These are phyloP conservation scores for Babesia sp. DNA, from an alignment of 169 alveolate species.

Conservation along the genomic window DNA sequence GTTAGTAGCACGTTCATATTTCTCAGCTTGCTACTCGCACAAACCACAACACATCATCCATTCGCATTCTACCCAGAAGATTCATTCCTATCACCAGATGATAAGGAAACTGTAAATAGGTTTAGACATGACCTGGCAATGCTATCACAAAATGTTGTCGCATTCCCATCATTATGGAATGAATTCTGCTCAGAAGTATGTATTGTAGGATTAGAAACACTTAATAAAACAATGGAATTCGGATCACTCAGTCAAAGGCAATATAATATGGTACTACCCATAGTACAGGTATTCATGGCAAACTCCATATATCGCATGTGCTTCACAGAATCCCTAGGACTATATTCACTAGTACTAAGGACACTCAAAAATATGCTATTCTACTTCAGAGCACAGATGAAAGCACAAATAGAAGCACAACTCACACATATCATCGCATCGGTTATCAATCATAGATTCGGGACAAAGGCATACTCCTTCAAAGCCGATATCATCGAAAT, in stretches of 20 bases:
- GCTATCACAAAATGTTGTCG: constrained; percentile 20
- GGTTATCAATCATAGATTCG: constrained; percentile 11
- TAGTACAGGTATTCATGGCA: constrained; percentile 47
- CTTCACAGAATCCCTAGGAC: constrained; percentile 58
- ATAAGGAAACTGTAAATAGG: constrained; percentile 43
- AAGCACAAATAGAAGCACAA: constrained; percentile 56
- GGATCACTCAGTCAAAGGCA: constrained; percentile 34
- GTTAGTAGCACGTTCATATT: constrained; percentile 39
- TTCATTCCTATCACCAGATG: constrained; percentile 47
- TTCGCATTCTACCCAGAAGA: constrained; percentile 52
- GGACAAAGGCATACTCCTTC: constrained; percentile 11
- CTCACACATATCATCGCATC: constrained; percentile 48
- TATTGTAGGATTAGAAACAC: constrained; percentile 33
- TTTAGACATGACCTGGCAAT: constrained; percentile 42
- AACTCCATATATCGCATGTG: constrained; percentile 60
- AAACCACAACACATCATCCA: background rate
- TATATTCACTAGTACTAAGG: constrained; percentile 62
- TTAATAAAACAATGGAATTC: constrained; percentile 39
- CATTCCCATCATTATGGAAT: constrained; percentile 26
- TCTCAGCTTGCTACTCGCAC: constrained; percentile 35
- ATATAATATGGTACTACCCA: constrained; percentile 30
- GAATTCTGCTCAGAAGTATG: constrained; percentile 48
- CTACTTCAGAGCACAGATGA: constrained; percentile 46
- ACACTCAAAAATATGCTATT: constrained; percentile 32
- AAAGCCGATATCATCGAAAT: constrained; percentile 61